Evolutionary conservation across 768 basidiomycete genomes (phyloP).

Genomic region (Guyanaporus albipodus): DNA sequence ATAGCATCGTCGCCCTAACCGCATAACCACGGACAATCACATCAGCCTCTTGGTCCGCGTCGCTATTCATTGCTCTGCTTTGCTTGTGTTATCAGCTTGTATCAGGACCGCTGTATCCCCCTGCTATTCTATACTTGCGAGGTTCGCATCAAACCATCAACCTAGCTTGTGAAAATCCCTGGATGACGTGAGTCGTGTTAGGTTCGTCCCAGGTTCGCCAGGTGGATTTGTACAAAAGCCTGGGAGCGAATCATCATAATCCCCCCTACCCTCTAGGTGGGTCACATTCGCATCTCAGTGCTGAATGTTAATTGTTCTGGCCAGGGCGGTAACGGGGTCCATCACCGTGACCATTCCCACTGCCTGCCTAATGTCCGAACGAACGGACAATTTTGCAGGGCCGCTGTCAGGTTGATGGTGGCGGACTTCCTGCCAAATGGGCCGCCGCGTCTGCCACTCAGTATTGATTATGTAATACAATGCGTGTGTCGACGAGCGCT

Average conservation of each 20-base stretch:
- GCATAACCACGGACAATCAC: slow-evolving; percentile 17
- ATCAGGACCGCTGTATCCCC: slow-evolving; percentile 23
- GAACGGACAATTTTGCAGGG: too few species aligned
- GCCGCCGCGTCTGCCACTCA: not conserved
- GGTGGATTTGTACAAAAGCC: not conserved
- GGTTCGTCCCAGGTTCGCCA: slow-evolving; percentile 6
- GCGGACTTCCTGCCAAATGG: too few species aligned
- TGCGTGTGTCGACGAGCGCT: not conserved
- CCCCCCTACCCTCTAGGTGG: slow-evolving; percentile 1
- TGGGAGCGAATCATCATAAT: slow-evolving; percentile 7
- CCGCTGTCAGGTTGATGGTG: too few species aligned
- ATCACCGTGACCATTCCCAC: slow-evolving; percentile 5
- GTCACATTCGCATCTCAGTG: not conserved
- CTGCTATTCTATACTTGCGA: slow-evolving; percentile 16
- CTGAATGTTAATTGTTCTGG: not conserved
- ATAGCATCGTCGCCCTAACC: slow-evolving; percentile 13
- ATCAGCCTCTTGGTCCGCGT: slow-evolving; percentile 5
- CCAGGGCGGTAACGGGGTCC: not conserved
- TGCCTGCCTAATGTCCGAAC: too few species aligned
- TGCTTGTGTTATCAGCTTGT: slow-evolving; percentile 21
- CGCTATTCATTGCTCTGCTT: slow-evolving; percentile 11
- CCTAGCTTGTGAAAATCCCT: slow-evolving; percentile 20
- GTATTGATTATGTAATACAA: slow-evolving; percentile 11
- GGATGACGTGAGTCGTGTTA: slow-evolving; percentile 13
- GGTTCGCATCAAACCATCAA: slow-evolving; percentile 13